Percentiles rank a stretch among this genome's conserved stretches.
Conservation (phyloP, 2,329 filamentous ascomycete species). For the Beauveria scarabaeidicola region DNA sequence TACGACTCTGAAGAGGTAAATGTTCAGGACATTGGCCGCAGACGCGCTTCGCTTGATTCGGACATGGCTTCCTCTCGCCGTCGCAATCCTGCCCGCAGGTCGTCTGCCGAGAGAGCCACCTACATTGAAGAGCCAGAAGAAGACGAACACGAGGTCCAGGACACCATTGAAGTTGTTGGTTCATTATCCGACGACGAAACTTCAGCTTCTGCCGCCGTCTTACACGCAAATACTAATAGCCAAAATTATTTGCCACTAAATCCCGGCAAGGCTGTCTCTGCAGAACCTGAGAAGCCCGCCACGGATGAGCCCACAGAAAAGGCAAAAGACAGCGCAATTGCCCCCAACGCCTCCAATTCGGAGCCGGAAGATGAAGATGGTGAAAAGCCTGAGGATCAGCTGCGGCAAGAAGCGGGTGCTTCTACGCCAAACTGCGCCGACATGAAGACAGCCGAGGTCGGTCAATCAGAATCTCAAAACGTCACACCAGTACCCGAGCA, state of each 20-base stretch:
- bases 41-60: conserved; percentile 28
- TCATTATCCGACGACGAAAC: conserved; percentile 5
- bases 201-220: not conserved
- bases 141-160: conserved; percentile 12
- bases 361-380: not conserved
- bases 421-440: not conserved
- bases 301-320: not conserved
- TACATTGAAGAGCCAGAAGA: conserved; percentile 27
- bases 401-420: not conserved
- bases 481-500: not conserved
- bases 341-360: not conserved
- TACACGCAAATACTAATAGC: not conserved
- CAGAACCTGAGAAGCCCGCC: not conserved
- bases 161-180: conserved; percentile 5
- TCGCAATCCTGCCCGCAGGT: conserved; percentile 32
- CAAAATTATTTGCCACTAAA: not conserved
- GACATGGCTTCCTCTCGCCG: conserved; percentile 30
- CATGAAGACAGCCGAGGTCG: not conserved
- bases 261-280: not conserved
- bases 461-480: not conserved
- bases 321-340: not conserved
- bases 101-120: conserved; percentile 22
- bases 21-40: conserved; percentile 24
- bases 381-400: not conserved
- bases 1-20: conserved; percentile 27